Base-by-base conservation (phyloP, 805 yeast genomes). In the Cyberlindnera subsufficiens region DNA sequence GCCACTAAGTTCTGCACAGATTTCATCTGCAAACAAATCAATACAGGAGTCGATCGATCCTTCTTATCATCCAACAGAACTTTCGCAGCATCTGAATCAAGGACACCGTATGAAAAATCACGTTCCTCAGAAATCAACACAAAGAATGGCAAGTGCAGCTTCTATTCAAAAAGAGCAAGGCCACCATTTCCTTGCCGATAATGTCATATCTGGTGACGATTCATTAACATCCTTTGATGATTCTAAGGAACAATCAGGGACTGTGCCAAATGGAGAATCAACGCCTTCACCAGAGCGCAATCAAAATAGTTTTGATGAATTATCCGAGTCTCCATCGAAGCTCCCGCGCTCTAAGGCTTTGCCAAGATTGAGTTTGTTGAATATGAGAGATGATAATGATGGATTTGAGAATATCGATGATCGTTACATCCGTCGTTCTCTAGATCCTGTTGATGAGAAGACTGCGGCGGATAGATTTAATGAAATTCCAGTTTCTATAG, bases 141-240 rank as follows among this genome's bases (percentile, higher is more conserved):
- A 22, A 22, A 5, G 27, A 5, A 17, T 17, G 38, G 19, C 22
- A 16, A n/a, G 18, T 13, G n/a, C 19, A 11, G 7, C 19, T 16
- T 18, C 35, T 11, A 18, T 7, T 16, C 35, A 32, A 14, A 13
- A 18, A 32, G 19, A 16, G 6, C 39, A 16, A 6, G 20, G 41
- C 19, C 61, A 50, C 31, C 61, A 56, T 40, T 56, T 44, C 29
- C 35, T 56, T 10, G 61, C 61, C 11, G 61, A 56, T 17, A 55
- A 51, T 19, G 38, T 42, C 6, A 31, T 44, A 3, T 22, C 27
- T 22, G 45, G 32, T 6, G 52, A 54, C 18, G 50, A 47, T 30
- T 32, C 44, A 1, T 15, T 39, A 2, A 29, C 38, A n/a, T 31
- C 50, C 15, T 37, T 47, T 30, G 37, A 47, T 20, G 41, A 40